A percentile compares a stretch with the other conserved stretches of the same genome.
Conservation (phyloP, 306 rosid genomes). For the Casuarina cunninghamiana region DNA sequence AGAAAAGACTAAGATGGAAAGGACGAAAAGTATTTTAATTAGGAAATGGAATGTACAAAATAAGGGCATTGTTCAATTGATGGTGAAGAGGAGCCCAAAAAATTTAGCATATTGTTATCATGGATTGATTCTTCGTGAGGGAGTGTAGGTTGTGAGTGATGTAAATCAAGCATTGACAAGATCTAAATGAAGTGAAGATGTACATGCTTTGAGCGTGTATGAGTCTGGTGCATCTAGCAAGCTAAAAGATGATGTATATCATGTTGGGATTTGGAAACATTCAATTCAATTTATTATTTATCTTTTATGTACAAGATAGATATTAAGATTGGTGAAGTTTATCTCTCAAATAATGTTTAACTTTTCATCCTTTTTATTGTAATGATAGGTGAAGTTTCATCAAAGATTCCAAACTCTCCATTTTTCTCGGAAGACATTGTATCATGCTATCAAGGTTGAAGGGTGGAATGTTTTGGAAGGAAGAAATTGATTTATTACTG, state of each 20-base stretch:
- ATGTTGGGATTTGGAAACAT: not conserved
- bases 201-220: not conserved
- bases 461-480: conserved; percentile 90
- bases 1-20: not conserved
- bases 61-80: not conserved
- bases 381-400: conserved; percentile 62
- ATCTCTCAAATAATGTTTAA: too few relatives aligned
- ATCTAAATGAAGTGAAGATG: not conserved
- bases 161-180: not conserved
- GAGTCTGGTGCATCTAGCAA: not conserved
- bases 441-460: conserved; percentile 66
- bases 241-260: too few relatives aligned
- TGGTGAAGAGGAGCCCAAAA: not conserved
- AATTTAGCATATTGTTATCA: not conserved
- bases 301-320: not conserved
- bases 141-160: not conserved
- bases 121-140: not conserved
- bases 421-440: conserved; percentile 70
- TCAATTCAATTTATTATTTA: not conserved
- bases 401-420: conserved; percentile 54
- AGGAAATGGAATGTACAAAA: not conserved
- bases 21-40: not conserved
- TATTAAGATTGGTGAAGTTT: not conserved
- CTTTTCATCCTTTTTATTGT: conserved; percentile 26
- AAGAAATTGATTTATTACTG: conserved; percentile 79